These are phyloP conservation scores for Syzygium oleosum DNA, from an alignment of 345 rosid species.

Conservation along the genomic window DNA sequence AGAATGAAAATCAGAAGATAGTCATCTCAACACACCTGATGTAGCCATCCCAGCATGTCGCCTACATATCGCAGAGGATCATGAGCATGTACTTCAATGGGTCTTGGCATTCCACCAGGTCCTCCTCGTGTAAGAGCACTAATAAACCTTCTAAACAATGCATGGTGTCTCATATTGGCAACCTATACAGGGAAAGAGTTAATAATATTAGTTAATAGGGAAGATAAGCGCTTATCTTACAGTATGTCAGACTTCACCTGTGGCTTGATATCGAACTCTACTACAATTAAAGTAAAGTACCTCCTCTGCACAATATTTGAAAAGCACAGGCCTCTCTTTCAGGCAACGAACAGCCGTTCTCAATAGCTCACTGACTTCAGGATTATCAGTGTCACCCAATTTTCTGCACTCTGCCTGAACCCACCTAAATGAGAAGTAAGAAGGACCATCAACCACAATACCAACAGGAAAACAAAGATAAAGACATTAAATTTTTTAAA, in stretches of 20 bases:
- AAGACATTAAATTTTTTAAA: neutral
- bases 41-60: slow-evolving; percentile 99
- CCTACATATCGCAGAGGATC: slow-evolving; percentile 97
- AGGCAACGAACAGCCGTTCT: slow-evolving; percentile 81
- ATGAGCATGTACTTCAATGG: slow-evolving; percentile 99
- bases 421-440: slow-evolving; percentile 54
- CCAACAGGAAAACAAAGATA: neutral
- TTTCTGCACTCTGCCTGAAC: slow-evolving; percentile 98
- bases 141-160: slow-evolving; percentile 92
- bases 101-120: slow-evolving; percentile 97
- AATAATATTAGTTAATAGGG: neutral
- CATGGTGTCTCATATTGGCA: slow-evolving; percentile 95
- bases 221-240: neutral
- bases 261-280: slow-evolving; percentile 1
- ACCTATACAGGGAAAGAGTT: slow-evolving; percentile 38
- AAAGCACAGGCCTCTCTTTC: slow-evolving; percentile 91
- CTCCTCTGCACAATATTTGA: slow-evolving; percentile 99
- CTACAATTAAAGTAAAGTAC: slow-evolving; percentile 23
- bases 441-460: neutral
- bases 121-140: slow-evolving; percentile 99
- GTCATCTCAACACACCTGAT: slow-evolving; percentile 60
- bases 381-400: slow-evolving; percentile 87
- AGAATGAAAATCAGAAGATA: neutral
- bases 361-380: slow-evolving; percentile 83
- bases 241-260: neutral